Evolutionary conservation across 257 asterid species (phyloP), one percentile per base, ranked within the genome.

Genomic region (Orobanche coerulescens): DNA sequence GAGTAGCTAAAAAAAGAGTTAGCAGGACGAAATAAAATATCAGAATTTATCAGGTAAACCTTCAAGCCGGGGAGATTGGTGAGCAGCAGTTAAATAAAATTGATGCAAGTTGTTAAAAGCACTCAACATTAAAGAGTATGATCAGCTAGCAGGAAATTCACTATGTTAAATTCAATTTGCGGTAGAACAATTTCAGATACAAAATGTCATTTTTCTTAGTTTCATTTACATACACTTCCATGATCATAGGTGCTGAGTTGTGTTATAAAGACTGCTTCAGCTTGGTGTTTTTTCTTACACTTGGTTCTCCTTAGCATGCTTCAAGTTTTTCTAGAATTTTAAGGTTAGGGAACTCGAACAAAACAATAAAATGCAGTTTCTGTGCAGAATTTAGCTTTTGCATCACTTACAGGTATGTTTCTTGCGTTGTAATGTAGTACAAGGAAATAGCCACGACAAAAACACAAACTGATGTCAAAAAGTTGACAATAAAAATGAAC

Each of bases 401-500:
- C 49, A 68, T 58, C 72, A 84, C 97, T 86, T 81, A 89, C 97
- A 89, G 94, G 76, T 86, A 89, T 39, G 56, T 77, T 68, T 89
- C 97, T 72, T 78, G 75, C 33, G 71, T 75, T 33, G 87, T 82
- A 51, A 89, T 69, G 73, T 89, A 89, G 81, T 89, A 86, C 73
- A 82, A 72, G 69, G 90, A 77, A 56, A 89, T 81, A 61, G 95
- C 89, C 13, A 94, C 86, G 74, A 89, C 72, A 74, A 89, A 89
- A 65, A 81, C 92, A 49, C 81, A 82, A 50, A 84, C 79, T 1
- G 89, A 84, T 25, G 95, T 86, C 51, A 86, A 78, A 70, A 89
- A 89, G 79, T 89, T 89, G 66, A 89, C 92, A 49, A 82, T 76
- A 54, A 89, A 89, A 76, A 86, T 76, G 79, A 89, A 89, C 83